Base-by-base conservation (phyloP, 306 rosid species). In the Ceratonia siliqua region DNA sequence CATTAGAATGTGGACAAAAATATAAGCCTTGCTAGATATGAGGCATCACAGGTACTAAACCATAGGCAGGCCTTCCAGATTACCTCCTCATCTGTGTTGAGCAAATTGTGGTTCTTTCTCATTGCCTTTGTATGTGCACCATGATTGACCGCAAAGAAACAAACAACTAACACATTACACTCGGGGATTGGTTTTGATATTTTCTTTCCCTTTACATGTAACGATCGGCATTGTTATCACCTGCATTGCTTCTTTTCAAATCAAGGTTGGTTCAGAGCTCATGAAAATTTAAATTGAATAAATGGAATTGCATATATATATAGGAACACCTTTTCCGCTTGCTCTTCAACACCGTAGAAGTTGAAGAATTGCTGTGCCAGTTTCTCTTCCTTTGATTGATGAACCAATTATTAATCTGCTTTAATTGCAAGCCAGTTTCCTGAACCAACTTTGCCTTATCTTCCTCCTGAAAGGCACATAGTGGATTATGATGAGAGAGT, bases 371-470 rank as follows among this genome's bases (percentile, higher is more conserved):
- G 89, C 85, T 89, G 87, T 93, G 95, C 98, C 96, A 93, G 81
- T 93, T 93, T 82, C 96, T 85, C 88, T 92, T 92, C 82, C 98
- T 84, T 77, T 93, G 98, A 84, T 93, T 93, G 75, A 93, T 93
- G 85, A 93, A 93, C 98, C 98, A 93, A 58, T 93, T 93, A 72
- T 93, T 93, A 70, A 90, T 90, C 82, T 93, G 95, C 92, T 93
- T 93, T 65, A 93, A 57, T 35, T 93, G 96, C 71, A 93, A 80
- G n/a, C 98, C 98, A 48, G 98, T 90, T 83, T 93, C 98, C 57
- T 86, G 95, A 25, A 93, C 95, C 85, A 93, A 82, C 79, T 94
- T 89, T 58, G 90, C 90, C 77, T 93, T 93, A 66, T 93, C 98
- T 80, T 93, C 96, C 85, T 93, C 96, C 98, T 93, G 84, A 30